These are phyloP conservation scores for Yamadazyma olivae DNA, from an alignment of 805 yeast genomes.

Conservation along the genomic window DNA sequence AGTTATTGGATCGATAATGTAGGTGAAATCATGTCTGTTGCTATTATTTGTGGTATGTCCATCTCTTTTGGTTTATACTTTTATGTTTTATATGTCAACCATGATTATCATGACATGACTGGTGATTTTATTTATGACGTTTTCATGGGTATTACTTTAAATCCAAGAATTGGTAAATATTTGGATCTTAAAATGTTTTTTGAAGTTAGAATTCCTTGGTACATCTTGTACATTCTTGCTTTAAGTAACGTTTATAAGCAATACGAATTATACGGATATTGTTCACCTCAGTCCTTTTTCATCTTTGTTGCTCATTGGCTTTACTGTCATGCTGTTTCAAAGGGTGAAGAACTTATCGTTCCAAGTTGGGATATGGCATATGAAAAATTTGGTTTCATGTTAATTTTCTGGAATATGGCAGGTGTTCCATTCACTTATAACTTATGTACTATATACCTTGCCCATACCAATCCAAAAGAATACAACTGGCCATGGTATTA, in stretches of 20 bases:
- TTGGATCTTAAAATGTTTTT: constrained; percentile 92
- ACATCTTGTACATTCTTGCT: constrained; percentile 74
- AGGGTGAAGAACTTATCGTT: constrained; percentile 95
- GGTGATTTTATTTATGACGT: constrained; percentile 88
- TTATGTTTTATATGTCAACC: constrained; percentile 59
- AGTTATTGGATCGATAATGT: constrained; percentile 75
- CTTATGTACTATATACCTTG: constrained; percentile 82
- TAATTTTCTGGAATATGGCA: constrained; percentile 97
- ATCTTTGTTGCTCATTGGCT: constrained; percentile 85
- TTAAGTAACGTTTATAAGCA: constrained; percentile 76
- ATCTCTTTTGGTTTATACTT: constrained; percentile 70
- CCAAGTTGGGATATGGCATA: constrained; percentile 99
- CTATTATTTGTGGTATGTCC: constrained; percentile 73
- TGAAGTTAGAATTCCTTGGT: constrained; percentile 98
- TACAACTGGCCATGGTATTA: constrained; percentile 69
- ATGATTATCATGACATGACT: constrained; percentile 86
- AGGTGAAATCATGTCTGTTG: constrained; percentile 91
- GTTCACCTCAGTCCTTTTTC: constrained; percentile 71
- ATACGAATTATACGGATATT: constrained; percentile 75
- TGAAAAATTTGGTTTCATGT: constrained; percentile 99
- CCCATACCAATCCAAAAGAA: constrained; percentile 79
- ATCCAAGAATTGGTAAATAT: constrained; percentile 89
- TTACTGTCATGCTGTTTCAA: constrained; percentile 94
- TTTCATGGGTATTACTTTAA: constrained; percentile 96
- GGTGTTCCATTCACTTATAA: constrained; percentile 99